Percentiles rank a stretch among this genome's conserved stretches.
Conservation (phyloP, 495 filamentous ascomycete species). For the Chaetomium tenue region DNA sequence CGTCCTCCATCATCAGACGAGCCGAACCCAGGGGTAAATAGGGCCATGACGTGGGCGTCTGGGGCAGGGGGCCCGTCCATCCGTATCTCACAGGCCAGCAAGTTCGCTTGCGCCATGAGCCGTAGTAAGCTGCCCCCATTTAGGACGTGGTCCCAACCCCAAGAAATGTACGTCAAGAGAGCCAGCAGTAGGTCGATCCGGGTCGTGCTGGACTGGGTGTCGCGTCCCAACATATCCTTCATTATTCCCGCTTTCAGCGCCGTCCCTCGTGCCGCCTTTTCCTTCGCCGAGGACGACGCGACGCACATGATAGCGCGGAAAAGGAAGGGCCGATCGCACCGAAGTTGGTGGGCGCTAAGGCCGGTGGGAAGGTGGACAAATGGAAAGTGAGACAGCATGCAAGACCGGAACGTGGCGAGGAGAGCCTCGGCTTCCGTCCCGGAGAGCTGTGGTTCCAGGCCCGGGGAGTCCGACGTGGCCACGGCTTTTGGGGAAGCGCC, state of each 20-base stretch:
- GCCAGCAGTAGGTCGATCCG: neutral
- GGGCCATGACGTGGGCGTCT: neutral
- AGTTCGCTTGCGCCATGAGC: neutral
- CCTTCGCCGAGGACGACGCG: neutral
- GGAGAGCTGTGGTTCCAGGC: neutral
- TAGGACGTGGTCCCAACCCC: neutral
- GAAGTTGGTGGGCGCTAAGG: neutral
- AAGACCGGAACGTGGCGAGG: neutral
- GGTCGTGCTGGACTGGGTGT: neutral
- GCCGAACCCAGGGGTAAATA: neutral
- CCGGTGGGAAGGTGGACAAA: neutral
- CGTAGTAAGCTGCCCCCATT: neutral
- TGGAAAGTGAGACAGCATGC: neutral
- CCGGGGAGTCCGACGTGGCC: neutral
- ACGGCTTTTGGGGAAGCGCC: neutral
- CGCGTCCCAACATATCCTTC: neutral
- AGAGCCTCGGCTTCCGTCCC: neutral
- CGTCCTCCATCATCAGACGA: neutral
- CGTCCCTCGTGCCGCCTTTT: neutral
- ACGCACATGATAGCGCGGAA: neutral
- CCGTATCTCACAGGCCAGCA: neutral
- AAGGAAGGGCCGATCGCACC: neutral
- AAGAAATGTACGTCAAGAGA: neutral
- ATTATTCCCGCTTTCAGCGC: neutral
- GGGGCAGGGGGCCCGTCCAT: neutral